Base-by-base conservation (phyloP, 148 eudicot species). In the Simmondsia chinensis region DNA sequence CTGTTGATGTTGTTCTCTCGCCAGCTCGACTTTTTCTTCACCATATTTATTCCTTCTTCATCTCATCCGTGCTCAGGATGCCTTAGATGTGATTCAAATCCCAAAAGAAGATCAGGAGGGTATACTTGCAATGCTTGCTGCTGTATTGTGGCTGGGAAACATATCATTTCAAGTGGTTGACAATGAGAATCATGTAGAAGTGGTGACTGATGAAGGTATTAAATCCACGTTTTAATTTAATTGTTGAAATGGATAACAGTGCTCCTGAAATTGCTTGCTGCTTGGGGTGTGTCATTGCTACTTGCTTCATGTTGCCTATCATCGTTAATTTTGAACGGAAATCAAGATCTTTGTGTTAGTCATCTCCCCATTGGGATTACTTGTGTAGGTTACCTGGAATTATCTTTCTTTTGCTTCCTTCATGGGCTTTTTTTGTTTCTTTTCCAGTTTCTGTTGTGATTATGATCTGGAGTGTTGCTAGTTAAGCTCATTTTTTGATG, bases 81-180 rank as follows among this genome's bases (percentile, higher is more conserved):
- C 99, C 53, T 48, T 91, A 29, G 58, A 72, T 68, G 56, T 65
- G 44, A 56, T 86, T 49, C 65, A 67, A 60, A 73, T 91, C 46
- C 20, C 60, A 48, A 68, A 77, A 61, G 77, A 77, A 62, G 75
- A 85, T 62, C 83, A 79, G 66, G 83, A 76, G 49, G 67, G 73
- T 54, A 49, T 66, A 45, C 83, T 79, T 63, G 65, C 78, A 61
- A 77, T 85, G 75, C 79, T 91, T 52, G 73, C 89, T 63, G 88
- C 93, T 35, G 77, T 91, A 22, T 66, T 91, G 36, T 91, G 99
- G 99, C 72, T 91, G 40, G 99, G 99, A 45, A 91, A 91, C 75
- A 72, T 91, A 65, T 63, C 88, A 28, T 91, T 82, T 66, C 66
- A 79, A 56, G 80, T 68, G 23, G 52, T 51, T 57, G 89, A 77